Conservation (phyloP, 2,329 filamentous ascomycete genomes). For the Penicillium corylophilum region DNA sequence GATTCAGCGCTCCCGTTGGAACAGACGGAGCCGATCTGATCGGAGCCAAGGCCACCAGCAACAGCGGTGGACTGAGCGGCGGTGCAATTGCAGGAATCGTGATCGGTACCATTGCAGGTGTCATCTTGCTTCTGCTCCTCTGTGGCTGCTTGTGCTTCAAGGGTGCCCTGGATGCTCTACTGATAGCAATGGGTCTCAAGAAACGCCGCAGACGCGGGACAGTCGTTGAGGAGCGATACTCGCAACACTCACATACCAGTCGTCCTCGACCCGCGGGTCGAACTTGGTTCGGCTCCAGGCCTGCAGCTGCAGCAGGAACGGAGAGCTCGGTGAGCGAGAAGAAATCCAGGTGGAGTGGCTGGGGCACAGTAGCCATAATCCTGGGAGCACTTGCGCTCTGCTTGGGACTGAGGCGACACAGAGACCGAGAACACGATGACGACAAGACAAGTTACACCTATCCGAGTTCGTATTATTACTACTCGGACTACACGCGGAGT, state of each 20-base stretch:
- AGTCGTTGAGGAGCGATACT: slow-evolving; percentile 42
- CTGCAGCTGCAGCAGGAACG: slow-evolving; percentile 27
- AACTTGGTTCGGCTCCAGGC: slow-evolving; percentile 45
- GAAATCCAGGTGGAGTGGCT: slow-evolving; percentile 40
- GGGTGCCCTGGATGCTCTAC: slow-evolving; percentile 39
- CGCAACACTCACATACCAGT: slow-evolving; percentile 33
- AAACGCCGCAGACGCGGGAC: slow-evolving; percentile 39
- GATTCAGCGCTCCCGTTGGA: slow-evolving; percentile 46
- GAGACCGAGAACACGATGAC: slow-evolving; percentile 35
- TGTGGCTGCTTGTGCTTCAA: slow-evolving; percentile 47
- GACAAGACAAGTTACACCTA: slow-evolving; percentile 42
- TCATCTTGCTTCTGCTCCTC: slow-evolving; percentile 46
- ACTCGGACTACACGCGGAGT: slow-evolving; percentile 46
- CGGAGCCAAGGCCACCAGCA: slow-evolving; percentile 29
- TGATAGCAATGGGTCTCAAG: slow-evolving; percentile 45
- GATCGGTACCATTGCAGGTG: slow-evolving; percentile 48
- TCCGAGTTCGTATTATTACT: slow-evolving; percentile 44
- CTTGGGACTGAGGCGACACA: slow-evolving; percentile 46
- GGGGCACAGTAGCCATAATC: slow-evolving; percentile 43
- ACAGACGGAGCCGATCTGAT: slow-evolving; percentile 42
- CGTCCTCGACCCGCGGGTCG: slow-evolving; percentile 28
- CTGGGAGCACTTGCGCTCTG: slow-evolving; percentile 46
- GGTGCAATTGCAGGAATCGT: slow-evolving; percentile 54
- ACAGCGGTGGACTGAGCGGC: slow-evolving; percentile 44
- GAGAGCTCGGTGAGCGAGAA: slow-evolving; percentile 33